Evolutionary conservation across 192 early-diverging fungal genomes (phyloP), one percentile per base, ranked within the genome.

Genomic region (Gamsiella multidivaricata): DNA sequence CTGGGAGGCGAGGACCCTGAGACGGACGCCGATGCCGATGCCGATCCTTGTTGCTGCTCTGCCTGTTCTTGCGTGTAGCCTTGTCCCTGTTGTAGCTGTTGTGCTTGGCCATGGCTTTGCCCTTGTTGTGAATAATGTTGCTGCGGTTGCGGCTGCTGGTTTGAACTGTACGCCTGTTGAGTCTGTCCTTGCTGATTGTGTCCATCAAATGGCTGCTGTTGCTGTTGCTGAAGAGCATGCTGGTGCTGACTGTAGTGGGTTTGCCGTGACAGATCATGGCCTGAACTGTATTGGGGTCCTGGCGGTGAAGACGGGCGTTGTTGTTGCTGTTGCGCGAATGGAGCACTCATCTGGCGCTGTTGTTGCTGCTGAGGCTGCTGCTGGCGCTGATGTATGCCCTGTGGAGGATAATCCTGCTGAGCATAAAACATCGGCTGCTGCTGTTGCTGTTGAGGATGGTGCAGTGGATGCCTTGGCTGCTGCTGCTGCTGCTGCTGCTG

Each of bases 1-100:
- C 56, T 14, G 22, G 70, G 70, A 5, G 70, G 62, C 12, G 70
- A 74, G 12, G 70, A 60, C 11, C n/a, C 61, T 7, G 49, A 41
- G 31, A 37, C 53, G 8, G 69, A 71, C 8, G 51, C 52, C 15
- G 59, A 55, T 5, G 52, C 60, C 3, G 69, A 60, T 0, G 54
- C 29, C 6, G 61, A 43, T 46, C 47, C 46, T 32, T 52, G 54
- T 15, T n/a, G n/a, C n/a, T n/a, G n/a, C n/a, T 65, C 56, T n/a
- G 20, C 22, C 12, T 46, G n/a, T n/a, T n/a, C 61, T 31, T 56
- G 39, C 15, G 26, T 28, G 5, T 53, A 53, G 23, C 56, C 29
- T 49, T 50, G 51, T 22, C 25, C 33, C 5, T 64, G 34, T 32
- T 52, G 54, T 15, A n/a, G n/a, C n/a, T n/a, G n/a, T n/a, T 65